Conservation (phyloP, 306 rosid species). For the Begonia loranthoides region DNA sequence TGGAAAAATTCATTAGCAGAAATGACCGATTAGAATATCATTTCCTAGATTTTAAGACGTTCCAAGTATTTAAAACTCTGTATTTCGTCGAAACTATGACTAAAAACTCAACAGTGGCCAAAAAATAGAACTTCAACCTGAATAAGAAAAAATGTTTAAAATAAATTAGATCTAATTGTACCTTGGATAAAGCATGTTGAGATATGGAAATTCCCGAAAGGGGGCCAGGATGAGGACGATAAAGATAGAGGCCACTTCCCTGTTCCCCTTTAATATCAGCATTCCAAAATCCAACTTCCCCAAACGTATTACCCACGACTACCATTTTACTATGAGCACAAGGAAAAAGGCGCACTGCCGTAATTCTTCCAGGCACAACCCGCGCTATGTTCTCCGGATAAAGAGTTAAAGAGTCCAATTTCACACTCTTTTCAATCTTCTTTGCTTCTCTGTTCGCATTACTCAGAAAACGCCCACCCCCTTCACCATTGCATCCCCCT, state of each 20-base stretch:
- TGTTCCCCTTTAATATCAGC: slow-evolving; percentile 20
- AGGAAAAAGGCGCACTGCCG: slow-evolving; percentile 39
- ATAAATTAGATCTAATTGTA: neutral
- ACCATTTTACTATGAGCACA: slow-evolving; percentile 35
- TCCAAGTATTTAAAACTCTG: too few species aligned
- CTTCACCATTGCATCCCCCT: neutral
- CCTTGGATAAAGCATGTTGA: slow-evolving; percentile 57
- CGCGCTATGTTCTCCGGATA: slow-evolving; percentile 49
- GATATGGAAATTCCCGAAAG: slow-evolving; percentile 63
- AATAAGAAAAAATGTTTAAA: neutral
- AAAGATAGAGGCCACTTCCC: slow-evolving; percentile 28
- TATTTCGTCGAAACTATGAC: neutral
- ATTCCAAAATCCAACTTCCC: slow-evolving; percentile 75
- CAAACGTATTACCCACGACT: slow-evolving; percentile 51
- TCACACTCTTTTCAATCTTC: neutral
- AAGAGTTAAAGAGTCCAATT: slow-evolving; percentile 35
- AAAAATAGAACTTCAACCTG: neutral
- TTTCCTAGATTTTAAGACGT: too few species aligned
- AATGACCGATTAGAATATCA: too few species aligned
- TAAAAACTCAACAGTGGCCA: neutral
- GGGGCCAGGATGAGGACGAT: slow-evolving; percentile 53
- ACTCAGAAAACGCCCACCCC: slow-evolving; percentile 3
- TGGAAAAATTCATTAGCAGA: too few species aligned
- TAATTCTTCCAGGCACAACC: slow-evolving; percentile 51
- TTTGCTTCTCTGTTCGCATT: neutral